phyloP scores from a whole-genome alignment of 306 rosid species.

The Arachis stenosperma region DNA sequence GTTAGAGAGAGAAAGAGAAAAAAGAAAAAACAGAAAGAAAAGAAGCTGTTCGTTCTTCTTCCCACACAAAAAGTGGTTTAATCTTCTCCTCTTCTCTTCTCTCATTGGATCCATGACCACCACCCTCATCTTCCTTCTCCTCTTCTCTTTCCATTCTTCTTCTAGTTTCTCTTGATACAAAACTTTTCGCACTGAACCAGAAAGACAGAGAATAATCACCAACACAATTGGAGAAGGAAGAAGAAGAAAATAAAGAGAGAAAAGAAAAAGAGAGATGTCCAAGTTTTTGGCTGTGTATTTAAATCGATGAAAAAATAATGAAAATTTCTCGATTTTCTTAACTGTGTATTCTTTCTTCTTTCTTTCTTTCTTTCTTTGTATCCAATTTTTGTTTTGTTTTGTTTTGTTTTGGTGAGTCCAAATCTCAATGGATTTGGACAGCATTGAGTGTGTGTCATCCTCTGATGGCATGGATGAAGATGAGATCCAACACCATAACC shows the following conservation, averaged over 20 bases:
- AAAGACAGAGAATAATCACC: not conserved
- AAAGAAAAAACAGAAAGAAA: slow-evolving; percentile 47
- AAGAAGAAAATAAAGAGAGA: not conserved
- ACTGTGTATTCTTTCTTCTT: slow-evolving; percentile 37
- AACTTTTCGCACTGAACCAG: not conserved
- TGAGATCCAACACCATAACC: slow-evolving; percentile 64
- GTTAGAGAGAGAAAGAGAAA: slow-evolving; percentile 19
- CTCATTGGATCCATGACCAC: slow-evolving; percentile 34
- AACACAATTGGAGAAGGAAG: slow-evolving; percentile 20
- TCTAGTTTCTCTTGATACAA: not conserved
- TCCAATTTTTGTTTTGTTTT: not conserved
- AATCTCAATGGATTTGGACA: slow-evolving; percentile 63
- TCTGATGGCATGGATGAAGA: slow-evolving; percentile 77
- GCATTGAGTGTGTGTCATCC: slow-evolving; percentile 75
- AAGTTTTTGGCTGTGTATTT: not conserved
- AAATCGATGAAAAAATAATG: not conserved
- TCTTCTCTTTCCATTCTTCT: slow-evolving; percentile 23
- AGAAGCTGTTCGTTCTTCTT: slow-evolving; percentile 35
- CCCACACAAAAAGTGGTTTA: slow-evolving; percentile 33
- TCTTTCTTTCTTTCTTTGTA: too few species aligned
- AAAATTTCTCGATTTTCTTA: slow-evolving; percentile 29
- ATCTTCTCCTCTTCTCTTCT: slow-evolving; percentile 40
- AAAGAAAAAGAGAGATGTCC: slow-evolving; percentile 18
- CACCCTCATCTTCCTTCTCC: slow-evolving; percentile 39
- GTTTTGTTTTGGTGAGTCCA: slow-evolving; percentile 17